Percentiles rank a stretch among this genome's conserved stretches.
phyloP scores from a whole-genome alignment of 2,329 filamentous ascomycete species.

The Fusarium piperis region DNA sequence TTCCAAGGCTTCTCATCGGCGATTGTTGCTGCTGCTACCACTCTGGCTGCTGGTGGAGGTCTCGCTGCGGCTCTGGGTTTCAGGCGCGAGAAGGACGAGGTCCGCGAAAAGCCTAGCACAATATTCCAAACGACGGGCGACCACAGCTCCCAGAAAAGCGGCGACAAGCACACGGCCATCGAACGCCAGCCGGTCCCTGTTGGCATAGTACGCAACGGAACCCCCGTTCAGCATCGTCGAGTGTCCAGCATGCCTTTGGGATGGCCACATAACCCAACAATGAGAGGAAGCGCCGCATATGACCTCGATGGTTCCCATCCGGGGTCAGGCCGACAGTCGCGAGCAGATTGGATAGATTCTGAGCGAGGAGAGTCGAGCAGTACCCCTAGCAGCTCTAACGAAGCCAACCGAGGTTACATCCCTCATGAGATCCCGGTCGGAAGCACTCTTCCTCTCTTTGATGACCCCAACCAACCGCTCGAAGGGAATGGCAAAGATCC shows the following conservation, averaged over 20 bases:
- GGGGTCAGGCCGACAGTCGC: slow-evolving; percentile 19
- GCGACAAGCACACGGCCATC: slow-evolving; percentile 23
- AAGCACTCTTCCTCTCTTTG: not conserved
- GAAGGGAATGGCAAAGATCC: not conserved
- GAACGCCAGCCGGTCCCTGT: slow-evolving; percentile 22
- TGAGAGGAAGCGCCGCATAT: slow-evolving; percentile 37
- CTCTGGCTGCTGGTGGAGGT: slow-evolving; percentile 36
- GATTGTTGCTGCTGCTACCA: slow-evolving; percentile 28
- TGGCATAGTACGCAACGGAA: slow-evolving; percentile 34
- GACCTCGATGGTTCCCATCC: slow-evolving; percentile 32
- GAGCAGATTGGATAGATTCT: slow-evolving; percentile 19
- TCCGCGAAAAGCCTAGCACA: slow-evolving; percentile 37
- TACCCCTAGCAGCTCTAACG: slow-evolving; percentile 3
- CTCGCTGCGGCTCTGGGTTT: slow-evolving; percentile 31
- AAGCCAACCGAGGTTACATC: slow-evolving; percentile 8
- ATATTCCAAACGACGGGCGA: slow-evolving; percentile 26
- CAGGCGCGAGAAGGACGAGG: slow-evolving; percentile 20
- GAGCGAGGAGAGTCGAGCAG: slow-evolving; percentile 14
- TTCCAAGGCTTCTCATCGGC: slow-evolving; percentile 41
- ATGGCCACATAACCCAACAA: slow-evolving; percentile 48
- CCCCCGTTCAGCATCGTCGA: slow-evolving; percentile 36
- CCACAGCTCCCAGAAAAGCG: slow-evolving; percentile 33
- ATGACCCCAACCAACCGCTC: not conserved
- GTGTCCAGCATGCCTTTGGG: slow-evolving; percentile 51
- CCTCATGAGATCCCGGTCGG: not conserved